Percentiles rank a stretch among this genome's conserved stretches.
phyloP scores from a whole-genome alignment of 164 flowering plant genomes.

The Akebia trifoliata region DNA sequence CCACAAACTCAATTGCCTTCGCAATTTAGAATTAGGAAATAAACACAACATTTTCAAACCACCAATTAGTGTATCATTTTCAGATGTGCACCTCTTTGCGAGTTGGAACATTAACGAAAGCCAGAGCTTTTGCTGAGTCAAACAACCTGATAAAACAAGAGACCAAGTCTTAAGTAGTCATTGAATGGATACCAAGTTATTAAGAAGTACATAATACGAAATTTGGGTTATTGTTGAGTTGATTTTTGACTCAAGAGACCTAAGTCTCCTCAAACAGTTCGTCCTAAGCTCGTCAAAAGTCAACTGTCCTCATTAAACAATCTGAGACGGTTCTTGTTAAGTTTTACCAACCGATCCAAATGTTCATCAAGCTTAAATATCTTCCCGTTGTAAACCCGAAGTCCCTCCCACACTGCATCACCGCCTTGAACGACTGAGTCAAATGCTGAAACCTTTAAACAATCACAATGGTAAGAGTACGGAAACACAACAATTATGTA shows the following conservation, averaged over 20 bases:
- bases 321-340: neutral
- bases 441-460: constrained; percentile 77
- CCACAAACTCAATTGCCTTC: neutral
- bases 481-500: neutral
- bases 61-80: neutral
- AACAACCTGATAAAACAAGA: constrained; percentile 50
- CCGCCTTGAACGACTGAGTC: constrained; percentile 99
- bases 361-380: constrained; percentile 91
- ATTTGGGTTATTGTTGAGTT: no score
- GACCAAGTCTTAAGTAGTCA: neutral
- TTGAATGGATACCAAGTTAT: neutral
- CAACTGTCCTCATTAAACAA: neutral
- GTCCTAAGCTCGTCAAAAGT: neutral
- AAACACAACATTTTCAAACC: neutral
- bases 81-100: constrained; percentile 63
- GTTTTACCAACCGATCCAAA: constrained; percentile 66
- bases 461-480: constrained; percentile 3
- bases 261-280: no score
- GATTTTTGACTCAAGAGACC: constrained; percentile 3
- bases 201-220: neutral
- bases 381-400: constrained; percentile 74
- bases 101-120: constrained; percentile 70
- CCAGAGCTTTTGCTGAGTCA: constrained; percentile 92
- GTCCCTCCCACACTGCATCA: constrained; percentile 98
- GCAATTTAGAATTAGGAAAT: neutral